phyloP scores from a whole-genome alignment of 1,139 yeast genomes.

The Suhomyces maxii region DNA sequence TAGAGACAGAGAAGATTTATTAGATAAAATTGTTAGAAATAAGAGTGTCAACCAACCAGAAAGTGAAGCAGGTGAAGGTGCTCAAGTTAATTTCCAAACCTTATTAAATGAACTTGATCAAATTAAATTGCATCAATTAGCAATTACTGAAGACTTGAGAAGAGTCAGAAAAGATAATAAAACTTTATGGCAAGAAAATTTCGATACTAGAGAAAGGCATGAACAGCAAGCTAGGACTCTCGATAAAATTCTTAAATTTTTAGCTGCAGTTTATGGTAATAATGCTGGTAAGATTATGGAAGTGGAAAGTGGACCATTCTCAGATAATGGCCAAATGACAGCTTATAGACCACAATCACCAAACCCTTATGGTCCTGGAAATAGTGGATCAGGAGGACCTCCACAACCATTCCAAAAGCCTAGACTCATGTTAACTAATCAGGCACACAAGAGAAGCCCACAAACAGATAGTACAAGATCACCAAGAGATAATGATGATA shows the following conservation, averaged over 20 bases:
- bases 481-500: constrained; percentile 8
- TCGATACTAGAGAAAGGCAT: constrained; percentile 78
- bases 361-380: constrained; percentile 6
- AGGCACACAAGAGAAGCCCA: constrained; percentile 26
- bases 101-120: constrained; percentile 72
- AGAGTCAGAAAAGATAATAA: constrained; percentile 87
- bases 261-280: constrained; percentile 82
- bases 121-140: constrained; percentile 73
- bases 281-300: constrained; percentile 50
- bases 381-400: constrained; percentile 1
- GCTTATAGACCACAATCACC: constrained; percentile 17
- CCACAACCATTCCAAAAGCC: constrained; percentile 30
- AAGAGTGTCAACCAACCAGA: constrained; percentile 28
- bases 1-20: constrained; percentile 66
- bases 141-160: constrained; percentile 79
- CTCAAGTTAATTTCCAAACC: constrained; percentile 48
- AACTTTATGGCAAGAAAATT: constrained; percentile 87
- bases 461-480: constrained; percentile 1
- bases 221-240: constrained; percentile 83
- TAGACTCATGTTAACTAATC: constrained; percentile 45
- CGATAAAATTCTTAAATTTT: constrained; percentile 81
- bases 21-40: constrained; percentile 64
- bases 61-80: constrained; percentile 7
- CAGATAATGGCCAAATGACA: constrained; percentile 17
- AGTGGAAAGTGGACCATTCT: constrained; percentile 22